Conservation (phyloP, 371 early-diverging fungal genomes). For the Mortierella sp. region DNA sequence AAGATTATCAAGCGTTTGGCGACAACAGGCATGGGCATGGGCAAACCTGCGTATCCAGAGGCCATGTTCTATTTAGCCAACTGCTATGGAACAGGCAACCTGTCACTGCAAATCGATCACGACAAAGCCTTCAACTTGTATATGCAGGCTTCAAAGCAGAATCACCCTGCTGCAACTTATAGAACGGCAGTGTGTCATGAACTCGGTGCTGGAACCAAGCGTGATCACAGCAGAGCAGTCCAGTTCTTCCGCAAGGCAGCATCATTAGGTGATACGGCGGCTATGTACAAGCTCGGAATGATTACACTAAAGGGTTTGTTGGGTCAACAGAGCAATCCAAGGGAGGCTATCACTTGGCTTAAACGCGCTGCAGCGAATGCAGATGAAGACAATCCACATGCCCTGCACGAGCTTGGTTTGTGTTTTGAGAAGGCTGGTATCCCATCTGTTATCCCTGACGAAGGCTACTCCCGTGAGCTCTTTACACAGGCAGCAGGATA, state of each 20-base stretch:
- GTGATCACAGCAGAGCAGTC: slow-evolving; percentile 86
- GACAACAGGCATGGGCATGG: slow-evolving; percentile 71
- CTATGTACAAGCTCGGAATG: slow-evolving; percentile 81
- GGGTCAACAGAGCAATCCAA: slow-evolving; percentile 69
- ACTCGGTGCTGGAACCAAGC: slow-evolving; percentile 92
- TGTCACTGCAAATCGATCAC: slow-evolving; percentile 85
- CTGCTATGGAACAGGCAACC: slow-evolving; percentile 80
- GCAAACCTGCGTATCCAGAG: slow-evolving; percentile 82
- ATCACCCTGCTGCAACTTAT: slow-evolving; percentile 93
- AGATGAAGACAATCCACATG: slow-evolving; percentile 80
- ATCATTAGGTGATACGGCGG: slow-evolving; percentile 77
- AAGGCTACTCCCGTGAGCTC: slow-evolving; percentile 78
- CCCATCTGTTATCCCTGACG: slow-evolving; percentile 78
- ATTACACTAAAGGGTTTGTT: slow-evolving; percentile 82
- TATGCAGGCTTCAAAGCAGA: slow-evolving; percentile 92
- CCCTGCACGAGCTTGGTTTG: slow-evolving; percentile 82
- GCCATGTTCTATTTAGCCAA: slow-evolving; percentile 94
- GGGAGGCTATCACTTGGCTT: slow-evolving; percentile 87
- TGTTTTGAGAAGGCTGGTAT: slow-evolving; percentile 80
- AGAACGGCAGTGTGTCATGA: slow-evolving; percentile 97
- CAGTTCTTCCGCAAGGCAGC: slow-evolving; percentile 85
- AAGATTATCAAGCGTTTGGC: slow-evolving; percentile 85
- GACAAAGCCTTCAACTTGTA: slow-evolving; percentile 94
- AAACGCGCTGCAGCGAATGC: slow-evolving; percentile 82
- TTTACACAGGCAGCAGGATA: slow-evolving; percentile 81